Percentiles rank a stretch among this genome's conserved stretches.
phyloP scores from a whole-genome alignment of 106 monocot genomes.

The Vanilla planifolia region DNA sequence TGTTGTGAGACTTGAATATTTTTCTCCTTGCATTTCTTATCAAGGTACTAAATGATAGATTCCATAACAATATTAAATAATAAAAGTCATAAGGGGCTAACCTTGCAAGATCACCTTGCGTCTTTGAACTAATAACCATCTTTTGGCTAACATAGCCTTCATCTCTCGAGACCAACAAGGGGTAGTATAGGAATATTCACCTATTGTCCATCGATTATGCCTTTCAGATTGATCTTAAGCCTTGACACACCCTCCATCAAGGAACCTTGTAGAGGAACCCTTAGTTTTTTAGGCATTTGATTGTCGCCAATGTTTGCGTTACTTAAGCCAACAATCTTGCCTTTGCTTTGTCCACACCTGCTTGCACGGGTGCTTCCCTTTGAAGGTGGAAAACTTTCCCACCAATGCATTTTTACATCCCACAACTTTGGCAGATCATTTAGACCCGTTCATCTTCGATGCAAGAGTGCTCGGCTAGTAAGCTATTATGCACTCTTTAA shows the following conservation, averaged over 20 bases:
- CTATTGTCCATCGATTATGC: constrained; percentile 9
- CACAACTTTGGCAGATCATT: too few species aligned
- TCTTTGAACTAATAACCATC: too few species aligned
- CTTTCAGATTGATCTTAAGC: constrained; percentile 1
- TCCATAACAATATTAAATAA: too few species aligned
- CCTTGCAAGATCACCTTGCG: too few species aligned
- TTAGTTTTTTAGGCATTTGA: constrained; percentile 12
- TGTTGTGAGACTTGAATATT: too few species aligned
- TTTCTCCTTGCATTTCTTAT: too few species aligned
- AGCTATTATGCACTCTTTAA: too few species aligned
- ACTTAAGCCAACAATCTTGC: constrained; percentile 10
- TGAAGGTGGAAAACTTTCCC: neutral
- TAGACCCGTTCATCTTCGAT: too few species aligned
- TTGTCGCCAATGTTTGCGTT: constrained; percentile 18
- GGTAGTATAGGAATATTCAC: neutral
- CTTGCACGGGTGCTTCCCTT: constrained; percentile 19
- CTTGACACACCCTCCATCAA: constrained; percentile 14
- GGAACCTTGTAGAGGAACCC: constrained; percentile 14
- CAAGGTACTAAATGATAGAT: too few species aligned
- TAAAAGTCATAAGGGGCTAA: too few species aligned
- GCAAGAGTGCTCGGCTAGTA: too few species aligned
- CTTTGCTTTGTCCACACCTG: constrained; percentile 15
- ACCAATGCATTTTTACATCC: neutral
- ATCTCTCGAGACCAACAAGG: neutral
- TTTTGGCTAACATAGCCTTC: neutral